Evolutionary conservation across 2,329 filamentous ascomycete species (phyloP).

Genomic region (Aspergillus japonicus): DNA sequence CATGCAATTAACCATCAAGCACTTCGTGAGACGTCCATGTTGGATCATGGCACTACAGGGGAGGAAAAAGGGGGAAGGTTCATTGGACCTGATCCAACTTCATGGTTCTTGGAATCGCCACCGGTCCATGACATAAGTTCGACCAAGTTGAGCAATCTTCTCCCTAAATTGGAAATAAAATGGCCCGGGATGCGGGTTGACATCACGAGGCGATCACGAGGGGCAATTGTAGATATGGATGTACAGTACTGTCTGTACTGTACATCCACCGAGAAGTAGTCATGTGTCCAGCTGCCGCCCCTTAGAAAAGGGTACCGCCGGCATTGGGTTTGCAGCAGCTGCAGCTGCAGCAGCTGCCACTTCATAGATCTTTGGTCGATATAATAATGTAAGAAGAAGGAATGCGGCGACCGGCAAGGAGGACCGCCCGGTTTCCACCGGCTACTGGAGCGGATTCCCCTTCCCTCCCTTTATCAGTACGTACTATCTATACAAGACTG

Average conservation of each 20-base stretch:
- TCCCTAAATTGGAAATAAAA: too few species aligned
- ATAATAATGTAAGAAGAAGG: too few species aligned
- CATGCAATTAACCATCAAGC: neutral
- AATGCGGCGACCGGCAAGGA: neutral
- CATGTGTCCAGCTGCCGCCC: neutral
- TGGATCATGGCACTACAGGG: neutral
- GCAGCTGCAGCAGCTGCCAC: too few species aligned
- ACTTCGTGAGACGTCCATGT: neutral
- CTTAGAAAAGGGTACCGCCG: neutral
- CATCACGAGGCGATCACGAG: neutral
- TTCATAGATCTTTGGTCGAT: too few species aligned
- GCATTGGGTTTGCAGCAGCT: neutral
- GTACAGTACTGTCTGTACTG: too few species aligned
- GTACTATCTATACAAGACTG: neutral
- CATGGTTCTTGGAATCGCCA: too few species aligned
- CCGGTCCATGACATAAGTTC: too few species aligned
- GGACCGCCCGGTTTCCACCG: conserved; percentile 26
- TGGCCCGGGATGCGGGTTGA: neutral
- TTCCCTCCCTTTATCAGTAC: neutral
- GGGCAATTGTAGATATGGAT: neutral
- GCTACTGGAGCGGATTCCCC: conserved; percentile 1
- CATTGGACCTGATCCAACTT: too few species aligned
- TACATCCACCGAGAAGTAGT: neutral
- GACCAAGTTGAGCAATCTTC: too few species aligned
- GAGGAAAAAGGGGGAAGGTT: neutral